Evolutionary conservation across 2,329 filamentous ascomycete genomes (phyloP).

Genomic region (Zelopaecilomyces penicillatus): DNA sequence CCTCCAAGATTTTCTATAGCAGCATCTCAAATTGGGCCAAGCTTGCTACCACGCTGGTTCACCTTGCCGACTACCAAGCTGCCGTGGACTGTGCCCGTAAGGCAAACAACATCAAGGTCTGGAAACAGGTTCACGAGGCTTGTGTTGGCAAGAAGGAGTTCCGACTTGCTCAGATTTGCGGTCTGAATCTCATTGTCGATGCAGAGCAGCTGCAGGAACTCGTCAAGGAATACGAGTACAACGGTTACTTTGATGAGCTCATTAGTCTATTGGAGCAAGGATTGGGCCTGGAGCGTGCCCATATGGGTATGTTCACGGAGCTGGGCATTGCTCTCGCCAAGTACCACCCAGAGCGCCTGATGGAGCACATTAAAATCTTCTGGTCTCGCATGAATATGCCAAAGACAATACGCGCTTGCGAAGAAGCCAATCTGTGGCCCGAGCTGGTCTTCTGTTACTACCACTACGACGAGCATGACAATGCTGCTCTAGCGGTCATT

Average conservation of each 20-base stretch:
- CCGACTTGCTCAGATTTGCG: constrained; percentile 95
- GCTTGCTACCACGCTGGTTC: constrained; percentile 93
- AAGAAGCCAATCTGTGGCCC: constrained; percentile 93
- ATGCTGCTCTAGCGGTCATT: constrained; percentile 94
- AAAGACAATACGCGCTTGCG: constrained; percentile 88
- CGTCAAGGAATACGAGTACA: constrained; percentile 92
- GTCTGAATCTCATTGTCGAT: constrained; percentile 95
- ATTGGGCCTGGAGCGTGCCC: constrained; percentile 80
- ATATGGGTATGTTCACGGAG: constrained; percentile 97
- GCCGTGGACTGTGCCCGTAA: constrained; percentile 97
- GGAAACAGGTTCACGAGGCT: constrained; percentile 96
- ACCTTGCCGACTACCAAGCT: constrained; percentile 92
- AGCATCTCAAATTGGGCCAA: constrained; percentile 99
- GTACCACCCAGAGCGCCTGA: constrained; percentile 90
- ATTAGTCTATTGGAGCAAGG: constrained; percentile 91
- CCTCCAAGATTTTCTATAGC: constrained; percentile 96
- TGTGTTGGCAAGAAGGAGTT: constrained; percentile 98
- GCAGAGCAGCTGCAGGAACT: constrained; percentile 89
- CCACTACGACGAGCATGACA: constrained; percentile 98
- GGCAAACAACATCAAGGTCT: constrained; percentile 98
- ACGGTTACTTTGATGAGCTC: constrained; percentile 97
- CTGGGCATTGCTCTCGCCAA: constrained; percentile 86
- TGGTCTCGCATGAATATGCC: constrained; percentile 97
- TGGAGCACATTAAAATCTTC: constrained; percentile 99
- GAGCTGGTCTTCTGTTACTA: constrained; percentile 97